Conservation (phyloP, 805 yeast genomes). For the Diddensiella transvaalensis region DNA sequence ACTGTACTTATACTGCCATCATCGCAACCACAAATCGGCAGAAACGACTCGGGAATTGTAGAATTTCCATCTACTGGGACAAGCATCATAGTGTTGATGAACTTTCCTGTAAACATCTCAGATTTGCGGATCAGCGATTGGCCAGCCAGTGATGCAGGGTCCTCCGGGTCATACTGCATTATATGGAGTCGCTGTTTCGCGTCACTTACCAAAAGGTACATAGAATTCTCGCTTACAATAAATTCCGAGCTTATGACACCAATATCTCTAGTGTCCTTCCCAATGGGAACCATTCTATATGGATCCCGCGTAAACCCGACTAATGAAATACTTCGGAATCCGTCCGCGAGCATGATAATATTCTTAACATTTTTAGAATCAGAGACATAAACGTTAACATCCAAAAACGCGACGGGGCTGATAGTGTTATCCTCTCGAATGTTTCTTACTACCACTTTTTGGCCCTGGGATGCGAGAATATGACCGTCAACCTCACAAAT, state of each 20-base stretch:
- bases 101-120: slow-evolving; percentile 64
- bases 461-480: slow-evolving; percentile 82
- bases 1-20: slow-evolving; percentile 80
- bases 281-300: slow-evolving; percentile 72
- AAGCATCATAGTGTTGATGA: slow-evolving; percentile 30
- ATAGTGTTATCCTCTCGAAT: slow-evolving; percentile 80
- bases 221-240: slow-evolving; percentile 62
- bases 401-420: slow-evolving; percentile 91
- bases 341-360: slow-evolving; percentile 75
- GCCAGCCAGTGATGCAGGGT: slow-evolving; percentile 77
- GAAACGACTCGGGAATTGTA: slow-evolving; percentile 31
- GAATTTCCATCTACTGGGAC: slow-evolving; percentile 15
- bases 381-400: slow-evolving; percentile 72
- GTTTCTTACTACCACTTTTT: slow-evolving; percentile 72
- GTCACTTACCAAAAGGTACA: slow-evolving; percentile 67
- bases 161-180: slow-evolving; percentile 88
- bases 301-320: slow-evolving; percentile 96
- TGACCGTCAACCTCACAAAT: slow-evolving; percentile 80
- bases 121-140: slow-evolving; percentile 66
- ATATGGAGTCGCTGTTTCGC: slow-evolving; percentile 62
- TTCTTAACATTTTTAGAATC: slow-evolving; percentile 83
- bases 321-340: slow-evolving; percentile 69
- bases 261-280: slow-evolving; percentile 64
- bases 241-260: slow-evolving; percentile 76
- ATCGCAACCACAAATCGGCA: slow-evolving; percentile 62